Base-by-base conservation (phyloP, 192 early-diverging fungal genomes). In the Coemansia furcata region DNA sequence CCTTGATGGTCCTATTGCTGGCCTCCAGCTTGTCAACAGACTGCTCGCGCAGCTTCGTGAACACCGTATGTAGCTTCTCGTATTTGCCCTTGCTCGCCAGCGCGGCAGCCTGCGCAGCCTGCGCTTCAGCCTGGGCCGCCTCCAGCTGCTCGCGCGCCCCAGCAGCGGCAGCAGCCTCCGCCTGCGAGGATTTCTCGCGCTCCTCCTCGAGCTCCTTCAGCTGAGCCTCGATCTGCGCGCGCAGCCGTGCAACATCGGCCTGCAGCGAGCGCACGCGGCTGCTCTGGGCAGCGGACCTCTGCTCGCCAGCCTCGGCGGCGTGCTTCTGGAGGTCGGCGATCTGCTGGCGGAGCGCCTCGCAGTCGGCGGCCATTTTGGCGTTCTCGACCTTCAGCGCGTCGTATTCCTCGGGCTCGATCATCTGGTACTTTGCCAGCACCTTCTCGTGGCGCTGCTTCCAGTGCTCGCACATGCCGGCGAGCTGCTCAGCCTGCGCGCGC, bases 401-500 rank as follows among this genome's bases (percentile, higher is more conserved):
- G 74, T 89, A 87, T 65, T 91, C 93, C 23, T 83, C 86, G 0
- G 93, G 93, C 72, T 94, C 93, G 38, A 94, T 88, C 57, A 90
- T 86, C 80, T 91, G 84, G 76, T 93, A 91, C 66, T 90, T 91
- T 26, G 84, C 85, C 54, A 94, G 74, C 47, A 94, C 89, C 57
- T 91, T 87, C 62, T 86, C 82, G 23, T 89, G 84, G 10, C 93
- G 83, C 36, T 78, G 87, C 73, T 89, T 91, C 91, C 92, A 92
- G 3, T 87, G 84, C 38, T 80, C 82, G 69, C 87, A 88, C 73
- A 91, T 91, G 4, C 83, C 85, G 15, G 70, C 60, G 15, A 92
- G 80, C 63, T 84, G 73, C 60, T 71, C 60, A 6, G 84, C 78
- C 66, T 88, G 84, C 2, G 71, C 74, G 35, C 83, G 84, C 33